These are phyloP conservation scores for Pichia cactophila DNA, from an alignment of 1,139 yeast species.

Conservation along the genomic window DNA sequence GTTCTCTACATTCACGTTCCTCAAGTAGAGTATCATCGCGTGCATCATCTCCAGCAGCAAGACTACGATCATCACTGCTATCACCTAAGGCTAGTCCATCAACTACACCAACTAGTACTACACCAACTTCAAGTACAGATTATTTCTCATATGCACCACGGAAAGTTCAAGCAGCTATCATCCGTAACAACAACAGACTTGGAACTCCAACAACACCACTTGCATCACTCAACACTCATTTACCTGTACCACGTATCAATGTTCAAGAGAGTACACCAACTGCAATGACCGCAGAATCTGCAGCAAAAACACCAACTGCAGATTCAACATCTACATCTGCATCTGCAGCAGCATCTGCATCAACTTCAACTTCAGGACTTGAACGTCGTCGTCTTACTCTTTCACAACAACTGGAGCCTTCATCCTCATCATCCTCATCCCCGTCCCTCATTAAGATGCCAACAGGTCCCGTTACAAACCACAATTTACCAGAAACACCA, in stretches of 20 bases:
- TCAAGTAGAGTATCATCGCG: constrained; percentile 14
- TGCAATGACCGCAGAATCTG: not conserved
- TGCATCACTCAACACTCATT: not conserved
- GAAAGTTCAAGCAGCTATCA: constrained; percentile 14
- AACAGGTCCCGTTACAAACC: not conserved
- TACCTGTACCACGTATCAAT: constrained; percentile 10
- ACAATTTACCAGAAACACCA: constrained; percentile 13
- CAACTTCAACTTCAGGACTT: not conserved
- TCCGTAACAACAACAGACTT: constrained; percentile 14
- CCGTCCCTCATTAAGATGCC: constrained; percentile 4
- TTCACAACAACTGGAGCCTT: constrained; percentile 11
- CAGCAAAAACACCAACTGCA: not conserved
- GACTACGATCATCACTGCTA: constrained; percentile 1
- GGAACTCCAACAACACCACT: constrained; percentile 1
- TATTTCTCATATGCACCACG: constrained; percentile 16
- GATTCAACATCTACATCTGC: not conserved
- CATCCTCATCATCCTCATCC: constrained; percentile 1
- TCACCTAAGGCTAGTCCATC: constrained; percentile 10
- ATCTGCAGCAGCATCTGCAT: not conserved
- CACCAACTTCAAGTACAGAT: constrained; percentile 5
- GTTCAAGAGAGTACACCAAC: constrained; percentile 11
- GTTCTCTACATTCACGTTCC: constrained; percentile 6
- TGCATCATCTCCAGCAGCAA: constrained; percentile 12
- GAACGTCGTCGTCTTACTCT: constrained; percentile 12
- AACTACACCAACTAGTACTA: not conserved